Base-by-base conservation (phyloP, 1,284 basidiomycete genomes). In the Malassezia sympodialis region DNA sequence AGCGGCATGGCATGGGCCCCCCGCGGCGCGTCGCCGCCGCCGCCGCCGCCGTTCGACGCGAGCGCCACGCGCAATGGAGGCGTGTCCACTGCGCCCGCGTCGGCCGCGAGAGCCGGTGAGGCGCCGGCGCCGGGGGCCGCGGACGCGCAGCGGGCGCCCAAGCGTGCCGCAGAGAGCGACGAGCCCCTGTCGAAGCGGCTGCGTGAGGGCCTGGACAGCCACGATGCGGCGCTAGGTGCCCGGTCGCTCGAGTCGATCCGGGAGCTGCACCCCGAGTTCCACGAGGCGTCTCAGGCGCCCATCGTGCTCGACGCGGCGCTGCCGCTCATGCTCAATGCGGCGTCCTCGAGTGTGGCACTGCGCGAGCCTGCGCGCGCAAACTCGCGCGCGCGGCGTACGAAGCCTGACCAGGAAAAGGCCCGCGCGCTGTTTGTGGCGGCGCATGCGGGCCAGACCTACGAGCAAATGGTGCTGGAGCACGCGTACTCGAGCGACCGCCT, bases 381-480 rank as follows among this genome's bases (percentile, higher is more conserved):
- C 8, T 35, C 47, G 7, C 28, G 31, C 14, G 12, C 48, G 47
- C 24, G 30, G 15, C 31, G 35, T 19, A 17, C 46, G 8, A 32
- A 37, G 35, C 49, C 55, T 4, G 37, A 40, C 23, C 55, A 52
- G 49, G 55, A 57, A 28, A 57, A 57, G 35, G 23, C 51, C 23
- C 55, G 55, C 21, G 55, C 49, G 5, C 32, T 50, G 8, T 57
- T 57, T 47, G 55, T 57, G 15, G 45, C 55, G 15, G 49, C 49
- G 41, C 55, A 57, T 27, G 55, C 49, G 2, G 55, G 55, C 11
- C 55, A 57, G 30, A 51, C 55, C 15, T 57, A 57, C 49, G 55
- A 57, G 55, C 55, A 57, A 23, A 57, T 57, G 55, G 55, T 57
- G 26, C 46, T 57, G 11, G 55, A 57, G 50, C 55, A 51, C 15